Percentiles rank a stretch among this genome's conserved stretches.
Conservation (phyloP, 1,284 basidiomycete genomes). For the Ustilago loliicola region DNA sequence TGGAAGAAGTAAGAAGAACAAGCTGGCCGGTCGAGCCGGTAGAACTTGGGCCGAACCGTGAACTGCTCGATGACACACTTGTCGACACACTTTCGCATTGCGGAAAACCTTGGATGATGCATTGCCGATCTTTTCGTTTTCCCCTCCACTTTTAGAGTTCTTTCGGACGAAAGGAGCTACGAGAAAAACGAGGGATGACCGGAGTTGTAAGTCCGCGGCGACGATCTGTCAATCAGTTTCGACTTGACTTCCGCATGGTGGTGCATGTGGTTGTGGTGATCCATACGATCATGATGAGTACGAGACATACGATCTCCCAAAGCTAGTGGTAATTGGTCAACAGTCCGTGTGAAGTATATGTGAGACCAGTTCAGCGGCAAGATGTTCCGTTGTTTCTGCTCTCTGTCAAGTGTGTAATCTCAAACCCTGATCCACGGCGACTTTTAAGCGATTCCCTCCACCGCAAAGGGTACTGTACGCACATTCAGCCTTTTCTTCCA, state of each 20-base stretch:
- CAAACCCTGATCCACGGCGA: neutral
- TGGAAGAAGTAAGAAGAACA: slow-evolving; percentile 1
- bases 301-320: no score
- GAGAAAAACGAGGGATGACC: neutral
- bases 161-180: neutral
- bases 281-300: neutral
- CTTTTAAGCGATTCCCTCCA: neutral
- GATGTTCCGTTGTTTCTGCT: no score
- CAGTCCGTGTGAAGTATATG: no score
- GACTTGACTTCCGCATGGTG: neutral
- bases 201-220: slow-evolving; percentile 5
- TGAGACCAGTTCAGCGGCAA: no score
- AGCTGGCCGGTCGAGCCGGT: slow-evolving; percentile 6
- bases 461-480: neutral
- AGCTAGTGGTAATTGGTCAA: no score
- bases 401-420: neutral
- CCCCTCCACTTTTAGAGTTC: slow-evolving; percentile 1
- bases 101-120: slow-evolving; percentile 11
- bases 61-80: slow-evolving; percentile 35
- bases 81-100: slow-evolving; percentile 17
- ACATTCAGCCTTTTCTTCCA: slow-evolving; percentile 1
- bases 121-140: slow-evolving; percentile 38
- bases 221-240: neutral
- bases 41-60: slow-evolving; percentile 12
- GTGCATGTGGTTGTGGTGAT: neutral